These are phyloP conservation scores for Trichoderma atrobrunneum DNA, from an alignment of 2,329 filamentous ascomycete species.

Conservation along the genomic window DNA sequence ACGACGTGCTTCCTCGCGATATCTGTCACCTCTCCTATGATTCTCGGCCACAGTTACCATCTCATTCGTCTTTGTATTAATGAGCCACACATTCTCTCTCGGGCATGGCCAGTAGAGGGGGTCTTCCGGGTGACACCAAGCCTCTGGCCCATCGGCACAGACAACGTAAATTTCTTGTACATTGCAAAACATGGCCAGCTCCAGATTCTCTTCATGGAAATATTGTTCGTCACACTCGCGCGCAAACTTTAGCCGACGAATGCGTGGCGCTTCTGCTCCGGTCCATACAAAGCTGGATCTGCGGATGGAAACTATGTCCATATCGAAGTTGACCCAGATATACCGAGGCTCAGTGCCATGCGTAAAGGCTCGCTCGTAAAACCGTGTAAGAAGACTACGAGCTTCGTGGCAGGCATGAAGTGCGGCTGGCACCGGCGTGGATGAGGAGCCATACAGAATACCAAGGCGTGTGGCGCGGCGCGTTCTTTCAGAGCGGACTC, in stretches of 20 bases:
- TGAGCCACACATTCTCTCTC: background rate
- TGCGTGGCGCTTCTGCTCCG: background rate
- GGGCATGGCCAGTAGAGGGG: background rate
- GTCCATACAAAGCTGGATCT: background rate
- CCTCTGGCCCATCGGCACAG: background rate
- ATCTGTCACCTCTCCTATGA: background rate
- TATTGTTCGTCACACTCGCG: background rate
- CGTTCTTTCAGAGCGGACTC: background rate
- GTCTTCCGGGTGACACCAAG: background rate
- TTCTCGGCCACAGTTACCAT: background rate
- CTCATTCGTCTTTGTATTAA: background rate
- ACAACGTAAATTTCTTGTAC: background rate
- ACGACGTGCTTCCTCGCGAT: background rate
- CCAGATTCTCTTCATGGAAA: background rate
- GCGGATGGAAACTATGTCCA: background rate
- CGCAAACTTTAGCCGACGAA: background rate
- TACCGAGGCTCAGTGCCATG: background rate
- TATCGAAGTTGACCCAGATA: background rate
- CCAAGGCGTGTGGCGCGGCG: background rate
- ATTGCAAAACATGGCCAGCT: background rate
- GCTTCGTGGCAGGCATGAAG: background rate
- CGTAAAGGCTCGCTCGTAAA: background rate
- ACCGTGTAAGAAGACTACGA: background rate
- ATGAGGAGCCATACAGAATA: background rate
- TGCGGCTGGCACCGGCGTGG: background rate